Base-by-base conservation (phyloP, 1,284 basidiomycete genomes). In the Trametes pubescens region DNA sequence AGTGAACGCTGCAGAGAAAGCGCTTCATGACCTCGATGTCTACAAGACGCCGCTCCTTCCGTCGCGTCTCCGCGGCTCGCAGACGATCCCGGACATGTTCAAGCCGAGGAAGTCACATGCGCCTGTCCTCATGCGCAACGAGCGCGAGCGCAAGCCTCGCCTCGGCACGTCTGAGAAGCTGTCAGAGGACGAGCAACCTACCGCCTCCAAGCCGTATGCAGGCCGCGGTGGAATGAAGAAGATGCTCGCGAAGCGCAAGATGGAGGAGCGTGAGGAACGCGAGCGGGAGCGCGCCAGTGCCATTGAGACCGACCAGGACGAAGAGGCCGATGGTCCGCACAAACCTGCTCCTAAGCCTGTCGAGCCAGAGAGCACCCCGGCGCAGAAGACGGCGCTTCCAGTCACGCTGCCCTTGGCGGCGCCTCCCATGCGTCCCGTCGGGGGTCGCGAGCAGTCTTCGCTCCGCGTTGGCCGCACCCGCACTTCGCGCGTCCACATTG, bases 31-130 rank as follows among this genome's bases (percentile, higher is more conserved):
- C 67, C 77, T 92, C 46, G 90, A 92, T 66, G 82, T 88, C 43
- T 92, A 92, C 78, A 89, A 87, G 76, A 92, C 89, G 0, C 91
- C 91, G 9, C 80, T 92, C 51, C 71, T 92, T 9, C 90, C 91
- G 5, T 87, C 88, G 46, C 86, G 89, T 21, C 79, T 91, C 59
- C 86, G 86, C 60, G 83, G 77, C 13, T 77, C 83, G 18, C 75
- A 78, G 8, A 76, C 78, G 11, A 79, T 85, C 49, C 87, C 88
- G 9, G 86, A 88, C 63, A 85, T 90, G 77, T 91, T 92, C 77
- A 81, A 85, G 67, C 80, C 84, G 22, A 86, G 84, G 68, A 84
- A 86, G 65, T 75, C 77, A 16, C 82, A 82, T 13, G 78, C 79
- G 48, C 80, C 89, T 22, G 79, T 89, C 14, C 79, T 88, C 38